Evolutionary conservation across 2,329 filamentous ascomycete species (phyloP), one percentile per base, ranked within the genome.

Genomic region (Pseudocercospora ulei): DNA sequence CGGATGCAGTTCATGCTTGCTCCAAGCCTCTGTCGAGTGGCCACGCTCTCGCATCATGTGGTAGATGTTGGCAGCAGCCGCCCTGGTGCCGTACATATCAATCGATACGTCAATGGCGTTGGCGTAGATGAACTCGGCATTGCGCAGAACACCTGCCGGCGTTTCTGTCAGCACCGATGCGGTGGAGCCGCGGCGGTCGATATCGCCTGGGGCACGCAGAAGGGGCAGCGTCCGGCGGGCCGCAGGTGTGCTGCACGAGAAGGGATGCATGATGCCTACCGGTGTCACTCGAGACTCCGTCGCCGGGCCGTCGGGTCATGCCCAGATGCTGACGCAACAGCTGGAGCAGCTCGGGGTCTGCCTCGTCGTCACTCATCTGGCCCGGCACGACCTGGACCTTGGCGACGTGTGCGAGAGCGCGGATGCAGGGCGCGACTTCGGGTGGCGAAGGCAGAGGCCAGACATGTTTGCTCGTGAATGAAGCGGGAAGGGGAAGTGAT

Each of bases 81-180:
- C 71, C 62, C 90, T 92, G 37, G 82, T 87, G 34, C 81, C 78
- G 39, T 75, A 72, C 69, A 87, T 86, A 56, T 88, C 82, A 27
- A 98, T 68, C 7, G 85, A 83, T 20, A 98, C 85, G 59, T 98
- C 90, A 58, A 94, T 86, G 47, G 84, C 76, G 63, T 95, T 90
- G 65, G 94, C 78, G 64, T 82, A 93, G 55, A 96, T 79, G 64
- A 80, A 83, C 62, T 93, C 78, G 28, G 87, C 87, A 46, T 78
- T 74, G 48, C 83, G 70, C 3, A 96, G 73, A 25, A 96, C 86
- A 35, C 79, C 82, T 4, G 83, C 11, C 93, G 53, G 88, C 19
- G 47, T 23, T 7, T 4, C n/a, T 3, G 14, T 33, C n/a, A n/a
- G n/a, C n/a, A n/a, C n/a, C n/a, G n/a, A n/a, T n/a, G n/a, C n/a